Percentiles rank a stretch among this genome's conserved stretches.
These are phyloP conservation scores for Populus euphratica DNA, from an alignment of 345 rosid genomes.

Conservation along the genomic window DNA sequence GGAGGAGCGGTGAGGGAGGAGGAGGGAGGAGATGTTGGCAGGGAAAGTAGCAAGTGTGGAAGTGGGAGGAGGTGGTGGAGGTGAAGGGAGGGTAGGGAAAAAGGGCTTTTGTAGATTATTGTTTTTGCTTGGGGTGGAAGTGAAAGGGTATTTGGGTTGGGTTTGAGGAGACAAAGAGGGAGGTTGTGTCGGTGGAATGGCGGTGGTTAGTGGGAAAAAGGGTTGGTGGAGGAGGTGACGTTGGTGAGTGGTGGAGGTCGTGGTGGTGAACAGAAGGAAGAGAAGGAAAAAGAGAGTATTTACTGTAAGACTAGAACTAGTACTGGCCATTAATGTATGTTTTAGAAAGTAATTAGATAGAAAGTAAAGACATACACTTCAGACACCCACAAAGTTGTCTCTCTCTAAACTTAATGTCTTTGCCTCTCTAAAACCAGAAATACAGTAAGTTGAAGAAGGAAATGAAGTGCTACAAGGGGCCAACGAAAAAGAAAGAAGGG, in stretches of 20 bases:
- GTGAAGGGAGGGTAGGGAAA: constrained; percentile 9
- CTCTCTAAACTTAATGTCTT: background rate
- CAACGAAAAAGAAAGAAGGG: background rate
- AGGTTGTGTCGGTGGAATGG: constrained; percentile 5
- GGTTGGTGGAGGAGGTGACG: constrained; percentile 29
- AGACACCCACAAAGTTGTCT: background rate
- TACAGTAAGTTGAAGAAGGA: background rate
- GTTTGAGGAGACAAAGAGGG: constrained; percentile 15
- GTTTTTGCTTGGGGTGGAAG: constrained; percentile 7
- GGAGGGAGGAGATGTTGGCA: constrained; percentile 81
- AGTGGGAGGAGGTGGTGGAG: constrained; percentile 34
- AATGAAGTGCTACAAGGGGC: background rate
- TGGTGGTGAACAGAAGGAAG: background rate
- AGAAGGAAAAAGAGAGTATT: background rate
- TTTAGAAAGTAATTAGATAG: background rate
- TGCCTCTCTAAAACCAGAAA: background rate
- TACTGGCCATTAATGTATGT: background rate
- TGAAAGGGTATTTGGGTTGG: constrained; percentile 21
- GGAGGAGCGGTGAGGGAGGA: constrained; percentile 46
- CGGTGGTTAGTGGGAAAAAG: constrained; percentile 8
- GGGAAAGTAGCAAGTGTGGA: constrained; percentile 66
- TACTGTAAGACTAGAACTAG: no score
- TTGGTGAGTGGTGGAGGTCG: background rate
- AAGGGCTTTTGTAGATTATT: constrained; percentile 11
- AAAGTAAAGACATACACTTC: background rate